Percentiles rank a stretch among this genome's conserved stretches.
phyloP scores from a whole-genome alignment of 2,329 filamentous ascomycete species.

The Teratosphaeria viscida region DNA sequence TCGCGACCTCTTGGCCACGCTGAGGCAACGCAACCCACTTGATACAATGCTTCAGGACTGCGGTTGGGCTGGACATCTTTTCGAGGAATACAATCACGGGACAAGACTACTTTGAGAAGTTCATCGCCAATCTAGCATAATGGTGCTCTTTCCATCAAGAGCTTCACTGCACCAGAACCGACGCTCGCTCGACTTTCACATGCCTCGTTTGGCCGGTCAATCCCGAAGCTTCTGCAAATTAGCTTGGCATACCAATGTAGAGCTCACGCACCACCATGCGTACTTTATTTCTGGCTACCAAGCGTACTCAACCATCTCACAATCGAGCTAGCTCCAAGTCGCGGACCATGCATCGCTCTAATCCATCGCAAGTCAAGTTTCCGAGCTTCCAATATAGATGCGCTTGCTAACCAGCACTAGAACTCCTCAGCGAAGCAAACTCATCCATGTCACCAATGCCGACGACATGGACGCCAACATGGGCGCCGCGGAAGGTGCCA shows the following conservation, averaged over 20 bases:
- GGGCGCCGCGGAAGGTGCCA: neutral
- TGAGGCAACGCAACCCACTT: neutral
- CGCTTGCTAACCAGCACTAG: neutral
- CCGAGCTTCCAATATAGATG: neutral
- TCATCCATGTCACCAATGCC: neutral
- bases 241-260: neutral
- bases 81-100: neutral
- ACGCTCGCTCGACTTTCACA: neutral
- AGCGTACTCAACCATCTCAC: neutral
- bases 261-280: neutral
- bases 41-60: neutral
- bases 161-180: neutral
- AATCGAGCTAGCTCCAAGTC: neutral
- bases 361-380: neutral
- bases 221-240: neutral
- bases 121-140: neutral
- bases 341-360: neutral
- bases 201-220: neutral
- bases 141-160: neutral
- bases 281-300: neutral
- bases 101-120: neutral
- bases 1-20: neutral
- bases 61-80: neutral
- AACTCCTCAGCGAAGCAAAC: neutral
- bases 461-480: neutral